phyloP scores from a whole-genome alignment of 495 filamentous ascomycete genomes.

The Rusavskia elegans region DNA sequence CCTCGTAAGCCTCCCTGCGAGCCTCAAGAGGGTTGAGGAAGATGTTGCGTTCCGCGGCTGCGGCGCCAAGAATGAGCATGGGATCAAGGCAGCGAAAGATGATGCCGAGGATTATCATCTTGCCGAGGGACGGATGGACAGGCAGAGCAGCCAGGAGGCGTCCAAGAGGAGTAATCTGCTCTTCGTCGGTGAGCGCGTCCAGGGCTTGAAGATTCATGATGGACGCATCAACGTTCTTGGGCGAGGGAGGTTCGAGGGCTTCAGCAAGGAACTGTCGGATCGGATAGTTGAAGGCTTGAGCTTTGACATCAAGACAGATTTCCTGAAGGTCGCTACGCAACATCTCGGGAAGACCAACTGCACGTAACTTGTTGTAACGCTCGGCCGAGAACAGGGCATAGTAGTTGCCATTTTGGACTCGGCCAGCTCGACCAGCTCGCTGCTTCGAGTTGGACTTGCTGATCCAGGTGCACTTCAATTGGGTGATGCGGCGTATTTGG shows the following conservation, averaged over 20 bases:
- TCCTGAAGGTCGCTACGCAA: conserved; percentile 34
- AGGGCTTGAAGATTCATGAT: conserved; percentile 28
- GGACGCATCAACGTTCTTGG: conserved; percentile 25
- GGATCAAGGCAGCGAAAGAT: conserved; percentile 48
- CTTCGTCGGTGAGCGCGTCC: conserved; percentile 31
- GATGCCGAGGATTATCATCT: conserved; percentile 41
- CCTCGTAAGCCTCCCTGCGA: conserved; percentile 16
- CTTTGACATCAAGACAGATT: conserved; percentile 31
- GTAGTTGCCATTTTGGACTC: conserved; percentile 42
- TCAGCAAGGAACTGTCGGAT: conserved; percentile 32
- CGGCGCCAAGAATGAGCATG: conserved; percentile 35
- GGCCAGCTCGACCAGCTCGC: conserved; percentile 41
- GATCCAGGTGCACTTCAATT: conserved; percentile 33
- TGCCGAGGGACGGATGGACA: conserved; percentile 35
- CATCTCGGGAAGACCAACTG: conserved; percentile 31
- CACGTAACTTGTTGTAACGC: conserved; percentile 31
- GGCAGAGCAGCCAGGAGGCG: conserved; percentile 29
- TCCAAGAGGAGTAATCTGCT: conserved; percentile 37
- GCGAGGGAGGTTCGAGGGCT: conserved; percentile 36
- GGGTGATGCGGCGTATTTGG: conserved; percentile 24
- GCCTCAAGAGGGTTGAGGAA: conserved; percentile 25
- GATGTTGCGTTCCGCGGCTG: conserved; percentile 22
- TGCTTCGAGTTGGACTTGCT: conserved; percentile 39
- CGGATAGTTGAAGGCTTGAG: conserved; percentile 25
- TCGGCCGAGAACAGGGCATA: conserved; percentile 36